Base-by-base conservation (phyloP, 441 rosid species). In the Pelargonium myrrhifolium region DNA sequence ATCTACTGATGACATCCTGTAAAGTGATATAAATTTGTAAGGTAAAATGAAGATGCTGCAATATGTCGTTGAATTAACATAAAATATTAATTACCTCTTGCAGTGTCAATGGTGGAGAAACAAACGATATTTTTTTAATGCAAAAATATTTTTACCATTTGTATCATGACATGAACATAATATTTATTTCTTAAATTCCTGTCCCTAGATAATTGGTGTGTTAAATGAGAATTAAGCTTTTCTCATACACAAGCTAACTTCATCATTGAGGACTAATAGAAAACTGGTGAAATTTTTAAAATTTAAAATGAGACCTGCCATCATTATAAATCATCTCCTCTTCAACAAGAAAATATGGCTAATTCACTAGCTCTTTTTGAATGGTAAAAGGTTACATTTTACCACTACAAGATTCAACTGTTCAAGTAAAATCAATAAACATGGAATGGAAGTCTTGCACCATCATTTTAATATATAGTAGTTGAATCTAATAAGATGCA, bases 1-100 rank as follows among this genome's bases (percentile, higher is more conserved):
- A 74, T 85, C 75, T 63, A 74, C 59, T 17, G 98, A 86, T 14
- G 99, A 87, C 69, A 95, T 79, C 86, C 99, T 95, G 85, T 72
- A 74, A 83, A 62, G 28, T 58, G 65, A 47, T 55, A 20, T 47
- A 71, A 68, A 11, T 17, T 24, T 18, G 61, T 43, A 15, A 47
- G 64, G 26, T 40, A 42, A 35, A 65, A 62, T 1, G 21, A 39
- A 40, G 39, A 60, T 60, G 64, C 39, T 60, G 6, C 18, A 24
- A 55, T 51, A 51, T 47, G 4, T 47, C 15, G 51, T 11, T 51
- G 17, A 11, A 4, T 55, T 55, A 18, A 55, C 60, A 51, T 8
- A 55, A 22, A 55, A 1, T 8, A 18, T 22, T 17, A 55, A 55
- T 6, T 55, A 18, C 24, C 60, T 17, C 60, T 6, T 18, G 18